Conservation (phyloP, 2,329 filamentous ascomycete genomes). For the Fusarium camptoceras region DNA sequence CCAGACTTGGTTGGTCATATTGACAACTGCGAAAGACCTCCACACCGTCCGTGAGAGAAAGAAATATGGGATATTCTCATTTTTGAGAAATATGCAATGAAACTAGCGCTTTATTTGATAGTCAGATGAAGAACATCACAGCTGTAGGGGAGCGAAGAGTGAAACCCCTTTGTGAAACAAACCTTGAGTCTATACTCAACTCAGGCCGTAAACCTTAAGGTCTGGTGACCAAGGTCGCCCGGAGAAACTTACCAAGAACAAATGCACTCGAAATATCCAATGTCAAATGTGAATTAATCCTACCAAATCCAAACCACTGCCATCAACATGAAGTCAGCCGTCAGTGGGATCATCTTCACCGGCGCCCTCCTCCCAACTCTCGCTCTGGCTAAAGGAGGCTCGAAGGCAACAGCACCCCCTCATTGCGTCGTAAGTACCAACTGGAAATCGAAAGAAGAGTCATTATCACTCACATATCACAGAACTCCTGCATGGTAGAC, state of each 20-base stretch:
- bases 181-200: not conserved
- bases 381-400: not conserved
- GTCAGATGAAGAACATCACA: not conserved
- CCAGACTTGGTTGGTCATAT: not conserved
- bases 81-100: not conserved
- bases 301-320: not conserved
- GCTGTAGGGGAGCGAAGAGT: not conserved
- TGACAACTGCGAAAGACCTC: not conserved
- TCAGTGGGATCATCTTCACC: not conserved
- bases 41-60: no score
- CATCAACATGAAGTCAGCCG: not conserved
- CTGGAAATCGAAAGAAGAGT: not conserved
- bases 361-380: not conserved
- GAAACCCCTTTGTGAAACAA: not conserved
- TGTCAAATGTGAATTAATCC: not conserved
- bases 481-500: not conserved
- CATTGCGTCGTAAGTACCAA: not conserved
- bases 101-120: not conserved
- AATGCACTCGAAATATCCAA: not conserved
- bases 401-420: not conserved
- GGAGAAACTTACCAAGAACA: not conserved
- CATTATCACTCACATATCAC: not conserved
- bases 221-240: not conserved
- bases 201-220: not conserved
- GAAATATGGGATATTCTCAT: not conserved